A percentile compares a stretch with the other conserved stretches of the same genome.
These are phyloP conservation scores for Porcisia hertigi DNA, from an alignment of 208 protist genomes.

Conservation along the genomic window DNA sequence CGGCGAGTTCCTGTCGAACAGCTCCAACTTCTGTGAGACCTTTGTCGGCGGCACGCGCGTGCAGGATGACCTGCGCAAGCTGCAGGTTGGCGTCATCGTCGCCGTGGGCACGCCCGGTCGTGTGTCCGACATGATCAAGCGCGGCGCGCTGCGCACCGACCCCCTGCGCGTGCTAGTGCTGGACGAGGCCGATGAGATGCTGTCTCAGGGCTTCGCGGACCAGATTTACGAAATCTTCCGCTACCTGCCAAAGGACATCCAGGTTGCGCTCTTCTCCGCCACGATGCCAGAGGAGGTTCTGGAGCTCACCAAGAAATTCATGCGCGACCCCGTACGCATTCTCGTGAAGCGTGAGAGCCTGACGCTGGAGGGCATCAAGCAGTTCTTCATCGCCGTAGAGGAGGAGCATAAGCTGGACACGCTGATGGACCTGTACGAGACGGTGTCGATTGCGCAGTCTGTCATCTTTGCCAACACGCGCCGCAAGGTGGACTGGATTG, in stretches of 20 bases:
- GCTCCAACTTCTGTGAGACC: conserved; percentile 80
- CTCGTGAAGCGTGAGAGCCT: conserved; percentile 99
- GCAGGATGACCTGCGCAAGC: conserved; percentile 95
- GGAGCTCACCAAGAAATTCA: conserved; percentile 98
- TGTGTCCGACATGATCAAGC: conserved; percentile 97
- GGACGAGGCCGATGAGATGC: conserved; percentile 99
- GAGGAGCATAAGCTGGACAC: conserved; percentile 99
- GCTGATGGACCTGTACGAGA: conserved; percentile 95
- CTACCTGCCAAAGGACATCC: conserved; percentile 95
- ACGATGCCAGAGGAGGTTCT: conserved; percentile 99
- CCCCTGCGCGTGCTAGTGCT: conserved; percentile 97
- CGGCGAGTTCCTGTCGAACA: conserved; percentile 95
- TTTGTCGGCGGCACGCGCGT: conserved; percentile 96
- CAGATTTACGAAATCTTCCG: conserved; percentile 99
- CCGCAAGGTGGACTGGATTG: conserved; percentile 97
- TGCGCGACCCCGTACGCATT: conserved; percentile 98
- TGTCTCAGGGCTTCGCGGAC: conserved; percentile 96
- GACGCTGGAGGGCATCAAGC: conserved; percentile 99
- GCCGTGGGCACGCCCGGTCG: conserved; percentile 98
- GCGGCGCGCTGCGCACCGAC: conserved; percentile 83
- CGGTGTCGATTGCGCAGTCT: conserved; percentile 92
- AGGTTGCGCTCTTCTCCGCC: conserved; percentile 98
- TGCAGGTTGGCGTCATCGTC: conserved; percentile 92
- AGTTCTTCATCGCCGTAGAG: conserved; percentile 98
- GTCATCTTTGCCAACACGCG: conserved; percentile 99